Evolutionary conservation across 164 flowering plant species (phyloP), one percentile per base, ranked within the genome.

Genomic region (Macadamia integrifolia): DNA sequence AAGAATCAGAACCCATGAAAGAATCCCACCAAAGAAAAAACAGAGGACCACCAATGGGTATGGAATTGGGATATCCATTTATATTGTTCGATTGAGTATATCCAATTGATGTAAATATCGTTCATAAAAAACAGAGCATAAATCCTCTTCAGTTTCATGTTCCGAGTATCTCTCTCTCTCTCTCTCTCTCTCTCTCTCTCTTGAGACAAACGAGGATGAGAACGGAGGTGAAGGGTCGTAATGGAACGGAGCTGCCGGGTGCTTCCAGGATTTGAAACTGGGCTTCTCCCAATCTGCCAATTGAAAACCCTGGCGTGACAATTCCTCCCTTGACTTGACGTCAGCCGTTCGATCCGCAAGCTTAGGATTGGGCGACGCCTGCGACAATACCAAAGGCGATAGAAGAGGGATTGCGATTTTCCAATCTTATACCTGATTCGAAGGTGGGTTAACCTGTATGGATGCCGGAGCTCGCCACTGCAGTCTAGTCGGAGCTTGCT

Each of bases 391-490:
- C 50, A 82, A 70, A 57, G 87, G 87, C 12, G 87, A 82, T 8
- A 84, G 69, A 12, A 84, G 84, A 13, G 87, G 87, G 32, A 84
- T 84, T 30, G 84, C 87, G 1, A 75, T 78, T 69, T 84, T 80
- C 87, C 87, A 84, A 30, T 71, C 60, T 14, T 42, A 32, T 18
- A 23, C 60, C n/a, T n/a, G n/a, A n/a, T n/a, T n/a, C 5, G 75
- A 42, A 0, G 44, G 76, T 3, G 78, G 78, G 9, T 60, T 69
- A 55, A 84, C 74, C 59, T 84, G 68, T 6, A 84, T 63, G 3
- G 85, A 75, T 8, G 85, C 76, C 63, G 87, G 87, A 1, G 84
- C 82, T 53, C 78, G 77, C 46, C 78, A 69, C 60, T 84, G 87
- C 32, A 84, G 77, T 4, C 85, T 77, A 73, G 82, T 80, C 6